Conservation (phyloP, 768 basidiomycete genomes). For the Roridomyces roridus region DNA sequence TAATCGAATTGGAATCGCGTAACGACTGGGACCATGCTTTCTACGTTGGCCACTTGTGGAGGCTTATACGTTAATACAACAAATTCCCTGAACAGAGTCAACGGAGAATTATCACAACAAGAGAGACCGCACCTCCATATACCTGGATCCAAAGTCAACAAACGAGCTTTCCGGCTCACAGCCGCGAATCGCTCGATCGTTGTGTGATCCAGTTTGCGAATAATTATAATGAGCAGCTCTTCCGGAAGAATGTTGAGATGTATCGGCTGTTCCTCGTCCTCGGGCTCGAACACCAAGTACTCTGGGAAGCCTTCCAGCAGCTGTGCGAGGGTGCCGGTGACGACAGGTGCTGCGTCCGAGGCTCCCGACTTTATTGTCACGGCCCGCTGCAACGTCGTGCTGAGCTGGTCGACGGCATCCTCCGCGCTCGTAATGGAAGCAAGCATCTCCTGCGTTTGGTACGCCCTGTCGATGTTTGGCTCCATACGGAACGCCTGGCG, state of each 20-base stretch:
- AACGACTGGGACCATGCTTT: slow-evolving; percentile 55
- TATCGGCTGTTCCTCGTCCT: slow-evolving; percentile 65
- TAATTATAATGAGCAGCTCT: slow-evolving; percentile 73
- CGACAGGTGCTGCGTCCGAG: slow-evolving; percentile 19
- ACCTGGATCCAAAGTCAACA: slow-evolving; percentile 69
- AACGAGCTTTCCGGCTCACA: slow-evolving; percentile 75
- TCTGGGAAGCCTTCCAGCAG: slow-evolving; percentile 57
- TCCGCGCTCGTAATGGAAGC: slow-evolving; percentile 33
- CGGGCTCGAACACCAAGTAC: slow-evolving; percentile 65
- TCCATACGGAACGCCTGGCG: slow-evolving; percentile 82
- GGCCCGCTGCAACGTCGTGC: slow-evolving; percentile 32
- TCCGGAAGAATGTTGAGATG: slow-evolving; percentile 71
- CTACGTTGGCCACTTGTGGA: slow-evolving; percentile 70
- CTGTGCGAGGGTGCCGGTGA: slow-evolving; percentile 50
- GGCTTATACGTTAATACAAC: slow-evolving; percentile 72
- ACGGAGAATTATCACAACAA: background rate
- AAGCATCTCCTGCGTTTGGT: slow-evolving; percentile 62
- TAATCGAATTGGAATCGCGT: slow-evolving; percentile 66
- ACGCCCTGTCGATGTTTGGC: slow-evolving; percentile 75
- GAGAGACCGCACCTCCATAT: slow-evolving; percentile 66
- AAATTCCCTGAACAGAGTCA: slow-evolving; percentile 53
- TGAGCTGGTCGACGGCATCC: slow-evolving; percentile 31
- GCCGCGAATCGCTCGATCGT: slow-evolving; percentile 79
- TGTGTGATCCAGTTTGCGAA: slow-evolving; percentile 69
- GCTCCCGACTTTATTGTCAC: slow-evolving; percentile 31